Percentiles rank a stretch among this genome's conserved stretches.
Evolutionary conservation across 2,329 filamentous ascomycete species (phyloP).

Genomic region (Aspergillaceae sp.): DNA sequence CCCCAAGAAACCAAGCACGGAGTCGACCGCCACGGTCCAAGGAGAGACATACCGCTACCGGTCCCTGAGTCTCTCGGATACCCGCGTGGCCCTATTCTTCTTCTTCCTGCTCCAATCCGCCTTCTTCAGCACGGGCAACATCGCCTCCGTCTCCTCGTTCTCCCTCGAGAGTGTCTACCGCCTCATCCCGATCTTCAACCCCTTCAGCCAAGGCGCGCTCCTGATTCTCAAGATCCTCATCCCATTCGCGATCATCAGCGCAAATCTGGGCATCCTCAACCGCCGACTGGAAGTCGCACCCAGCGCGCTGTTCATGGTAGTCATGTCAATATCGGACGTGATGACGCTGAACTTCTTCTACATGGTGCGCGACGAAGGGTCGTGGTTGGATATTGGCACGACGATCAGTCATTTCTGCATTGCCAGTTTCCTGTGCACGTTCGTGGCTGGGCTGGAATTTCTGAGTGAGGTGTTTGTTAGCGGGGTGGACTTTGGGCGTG

Average conservation of each 20-base stretch:
- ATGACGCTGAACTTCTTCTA: conserved; percentile 96
- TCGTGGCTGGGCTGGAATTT: conserved; percentile 79
- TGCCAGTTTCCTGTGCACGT: conserved; percentile 78
- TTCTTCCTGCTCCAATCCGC: conserved; percentile 88
- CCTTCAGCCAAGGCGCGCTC: conserved; percentile 81
- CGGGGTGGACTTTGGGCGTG: conserved; percentile 56
- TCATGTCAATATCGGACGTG: conserved; percentile 84
- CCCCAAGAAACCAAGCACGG: conserved; percentile 14
- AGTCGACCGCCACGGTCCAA: conserved; percentile 27
- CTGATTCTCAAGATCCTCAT: conserved; percentile 85
- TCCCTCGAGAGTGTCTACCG: conserved; percentile 82
- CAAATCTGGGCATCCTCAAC: conserved; percentile 90
- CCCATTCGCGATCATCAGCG: conserved; percentile 84
- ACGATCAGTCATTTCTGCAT: conserved; percentile 95
- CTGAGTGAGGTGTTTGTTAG: conserved; percentile 75
- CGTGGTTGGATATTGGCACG: conserved; percentile 94
- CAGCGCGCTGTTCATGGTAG: conserved; percentile 84
- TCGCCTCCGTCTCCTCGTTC: conserved; percentile 89
- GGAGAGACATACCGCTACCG: conserved; percentile 44
- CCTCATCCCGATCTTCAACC: conserved; percentile 84
- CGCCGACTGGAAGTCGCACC: conserved; percentile 73
- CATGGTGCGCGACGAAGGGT: conserved; percentile 92
- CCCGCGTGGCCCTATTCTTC: conserved; percentile 86
- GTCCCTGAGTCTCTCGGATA: conserved; percentile 69
- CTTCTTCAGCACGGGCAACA: conserved; percentile 95